A percentile compares a stretch with the other conserved stretches of the same genome.
These are phyloP conservation scores for Plicaturopsis crispa DNA, from an alignment of 768 basidiomycete genomes.

Conservation along the genomic window DNA sequence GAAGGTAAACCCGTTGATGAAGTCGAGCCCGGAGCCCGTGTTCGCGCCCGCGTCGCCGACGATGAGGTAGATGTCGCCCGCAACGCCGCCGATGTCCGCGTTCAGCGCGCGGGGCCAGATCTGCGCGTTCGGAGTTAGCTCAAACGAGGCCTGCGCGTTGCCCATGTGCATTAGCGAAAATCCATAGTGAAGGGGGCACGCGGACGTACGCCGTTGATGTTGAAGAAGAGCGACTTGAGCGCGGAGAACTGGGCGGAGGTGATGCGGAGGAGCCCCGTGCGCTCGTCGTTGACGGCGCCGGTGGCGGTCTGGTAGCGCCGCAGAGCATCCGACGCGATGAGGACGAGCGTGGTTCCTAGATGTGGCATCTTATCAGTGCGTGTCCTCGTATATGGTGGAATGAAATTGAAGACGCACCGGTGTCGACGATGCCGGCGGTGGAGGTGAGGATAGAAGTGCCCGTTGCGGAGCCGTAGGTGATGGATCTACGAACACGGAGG, in stretches of 20 bases:
- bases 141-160: conserved; percentile 18
- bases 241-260: conserved; percentile 41
- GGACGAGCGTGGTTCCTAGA: neutral
- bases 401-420: too few relatives aligned
- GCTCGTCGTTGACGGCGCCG: conserved; percentile 14
- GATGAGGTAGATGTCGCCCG: conserved; percentile 25
- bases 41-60: too few relatives aligned
- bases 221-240: conserved; percentile 52
- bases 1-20: conserved; percentile 47
- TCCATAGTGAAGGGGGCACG: too few relatives aligned
- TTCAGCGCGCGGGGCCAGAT: conserved; percentile 29
- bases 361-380: too few relatives aligned
- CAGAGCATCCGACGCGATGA: conserved; percentile 16
- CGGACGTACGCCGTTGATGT: too few relatives aligned
- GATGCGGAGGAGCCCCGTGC: conserved; percentile 49
- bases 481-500: conserved; percentile 23
- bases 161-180: too few relatives aligned
- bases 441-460: conserved; percentile 18
- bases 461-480: conserved; percentile 14
- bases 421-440: too few relatives aligned
- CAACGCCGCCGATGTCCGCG: conserved; percentile 22
- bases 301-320: conserved; percentile 20
- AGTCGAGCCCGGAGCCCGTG: conserved; percentile 46
- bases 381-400: too few relatives aligned
- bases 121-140: conserved; percentile 33